These are phyloP conservation scores for Citrus maxima DNA, from an alignment of 345 rosid genomes.

Conservation along the genomic window DNA sequence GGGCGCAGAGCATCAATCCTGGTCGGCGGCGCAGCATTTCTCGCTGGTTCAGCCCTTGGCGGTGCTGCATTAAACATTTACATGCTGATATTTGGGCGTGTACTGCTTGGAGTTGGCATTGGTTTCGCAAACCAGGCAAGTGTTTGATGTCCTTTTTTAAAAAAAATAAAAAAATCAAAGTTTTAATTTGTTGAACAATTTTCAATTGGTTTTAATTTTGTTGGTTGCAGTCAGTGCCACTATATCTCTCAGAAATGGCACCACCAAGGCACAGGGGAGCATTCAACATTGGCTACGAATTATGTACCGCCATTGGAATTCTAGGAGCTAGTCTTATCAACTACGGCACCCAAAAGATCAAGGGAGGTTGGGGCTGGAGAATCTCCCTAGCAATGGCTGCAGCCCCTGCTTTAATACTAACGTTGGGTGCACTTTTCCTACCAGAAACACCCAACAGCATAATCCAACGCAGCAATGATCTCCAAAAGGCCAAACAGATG, in stretches of 20 bases:
- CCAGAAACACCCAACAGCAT: conserved; percentile 40
- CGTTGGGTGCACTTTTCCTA: conserved; percentile 21
- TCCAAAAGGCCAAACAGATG: conserved; percentile 21
- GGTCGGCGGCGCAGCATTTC: conserved; percentile 41
- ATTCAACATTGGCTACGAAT: conserved; percentile 43
- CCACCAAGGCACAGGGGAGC: conserved; percentile 51
- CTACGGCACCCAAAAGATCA: conserved; percentile 26
- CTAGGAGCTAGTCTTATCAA: conserved; percentile 44
- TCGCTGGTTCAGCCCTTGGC: conserved; percentile 44
- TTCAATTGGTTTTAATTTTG: not conserved
- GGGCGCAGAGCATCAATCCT: conserved; percentile 46
- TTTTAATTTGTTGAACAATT: not conserved
- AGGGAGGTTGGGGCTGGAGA: conserved; percentile 38
- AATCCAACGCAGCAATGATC: conserved; percentile 26
- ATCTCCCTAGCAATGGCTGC: conserved; percentile 29
- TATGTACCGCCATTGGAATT: conserved; percentile 47
- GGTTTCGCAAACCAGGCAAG: conserved; percentile 52
- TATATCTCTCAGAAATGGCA: conserved; percentile 60
- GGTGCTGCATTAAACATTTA: conserved; percentile 33
- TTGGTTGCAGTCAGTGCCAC: conserved; percentile 37
- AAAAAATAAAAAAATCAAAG: not conserved
- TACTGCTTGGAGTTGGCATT: conserved; percentile 50
- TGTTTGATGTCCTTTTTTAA: no score
- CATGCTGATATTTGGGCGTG: conserved; percentile 53
- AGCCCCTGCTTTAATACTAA: conserved; percentile 32